A percentile compares a stretch with the other conserved stretches of the same genome.
Evolutionary conservation across 768 basidiomycete species (phyloP).

Genomic region (Agaricus sinodeliciosus): DNA sequence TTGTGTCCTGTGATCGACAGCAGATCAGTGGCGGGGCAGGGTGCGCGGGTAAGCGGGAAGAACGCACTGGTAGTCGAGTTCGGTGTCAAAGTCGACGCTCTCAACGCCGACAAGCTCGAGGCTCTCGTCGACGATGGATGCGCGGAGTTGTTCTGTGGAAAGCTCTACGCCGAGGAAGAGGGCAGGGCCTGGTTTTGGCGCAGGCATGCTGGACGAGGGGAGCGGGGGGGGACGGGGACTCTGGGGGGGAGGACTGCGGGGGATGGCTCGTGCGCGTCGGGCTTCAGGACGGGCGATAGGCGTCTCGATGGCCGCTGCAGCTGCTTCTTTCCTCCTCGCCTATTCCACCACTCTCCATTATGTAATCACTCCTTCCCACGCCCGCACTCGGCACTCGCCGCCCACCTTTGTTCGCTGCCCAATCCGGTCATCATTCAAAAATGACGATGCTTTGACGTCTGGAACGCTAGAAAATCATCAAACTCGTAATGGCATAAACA

Average conservation of each 20-base stretch:
- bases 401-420: neutral
- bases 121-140: slow-evolving; percentile 77
- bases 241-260: neutral
- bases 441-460: no score
- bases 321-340: slow-evolving; percentile 4
- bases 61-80: slow-evolving; percentile 79
- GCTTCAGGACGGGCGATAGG: slow-evolving; percentile 3
- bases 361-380: neutral
- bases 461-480: neutral
- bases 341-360: neutral
- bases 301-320: neutral
- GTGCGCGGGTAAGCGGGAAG: neutral
- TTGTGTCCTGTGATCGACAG: slow-evolving; percentile 50
- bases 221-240: neutral
- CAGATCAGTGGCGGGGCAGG: slow-evolving; percentile 12
- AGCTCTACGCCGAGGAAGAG: slow-evolving; percentile 85
- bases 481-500: slow-evolving; percentile 7
- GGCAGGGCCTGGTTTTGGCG: slow-evolving; percentile 36
- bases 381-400: neutral
- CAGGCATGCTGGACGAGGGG: slow-evolving; percentile 24
- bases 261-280: neutral
- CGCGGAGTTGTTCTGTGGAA: slow-evolving; percentile 77
- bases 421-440: no score
- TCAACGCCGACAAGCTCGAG: slow-evolving; percentile 80
- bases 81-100: slow-evolving; percentile 76